These are phyloP conservation scores for Paraphoma sp. DNA, from an alignment of 2,329 filamentous ascomycete genomes.

Conservation along the genomic window DNA sequence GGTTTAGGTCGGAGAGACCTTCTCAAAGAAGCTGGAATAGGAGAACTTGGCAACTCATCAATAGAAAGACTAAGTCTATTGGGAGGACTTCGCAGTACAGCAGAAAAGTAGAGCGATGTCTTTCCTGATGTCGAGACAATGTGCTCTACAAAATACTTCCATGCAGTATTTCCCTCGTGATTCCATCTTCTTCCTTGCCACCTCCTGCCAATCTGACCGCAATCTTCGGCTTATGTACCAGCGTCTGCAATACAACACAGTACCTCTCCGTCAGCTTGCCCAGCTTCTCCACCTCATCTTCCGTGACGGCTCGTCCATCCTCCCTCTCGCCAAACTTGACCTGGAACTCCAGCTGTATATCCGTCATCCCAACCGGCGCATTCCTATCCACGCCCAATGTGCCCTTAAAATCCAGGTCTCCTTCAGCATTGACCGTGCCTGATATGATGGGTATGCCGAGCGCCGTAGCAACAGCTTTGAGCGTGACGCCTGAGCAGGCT, in stretches of 20 bases:
- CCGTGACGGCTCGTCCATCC: slow-evolving; percentile 45
- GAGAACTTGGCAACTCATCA: no score
- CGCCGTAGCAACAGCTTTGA: slow-evolving; percentile 59
- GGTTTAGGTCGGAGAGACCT: no score
- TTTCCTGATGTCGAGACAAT: no score
- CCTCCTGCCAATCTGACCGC: slow-evolving; percentile 27
- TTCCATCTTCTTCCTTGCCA: slow-evolving; percentile 24
- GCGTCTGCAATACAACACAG: slow-evolving; percentile 51
- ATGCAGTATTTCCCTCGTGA: slow-evolving; percentile 24
- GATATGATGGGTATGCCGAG: slow-evolving; percentile 52
- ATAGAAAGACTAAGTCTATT: no score
- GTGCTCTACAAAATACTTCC: slow-evolving; percentile 9
- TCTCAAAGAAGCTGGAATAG: no score
- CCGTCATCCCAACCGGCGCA: slow-evolving; percentile 56
- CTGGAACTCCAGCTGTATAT: slow-evolving; percentile 54
- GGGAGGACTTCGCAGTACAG: no score
- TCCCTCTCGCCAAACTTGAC: slow-evolving; percentile 46
- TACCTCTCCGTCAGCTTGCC: slow-evolving; percentile 59
- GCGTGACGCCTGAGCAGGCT: slow-evolving; percentile 59
- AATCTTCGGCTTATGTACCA: slow-evolving; percentile 41
- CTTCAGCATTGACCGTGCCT: slow-evolving; percentile 54
- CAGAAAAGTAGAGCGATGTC: no score
- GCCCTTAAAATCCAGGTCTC: slow-evolving; percentile 58
- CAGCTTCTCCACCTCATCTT: slow-evolving; percentile 53
- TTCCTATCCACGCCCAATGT: slow-evolving; percentile 57